Evolutionary conservation across 352 stramenopile genomes (phyloP).

Genomic region (Phytophthora tubulina): DNA sequence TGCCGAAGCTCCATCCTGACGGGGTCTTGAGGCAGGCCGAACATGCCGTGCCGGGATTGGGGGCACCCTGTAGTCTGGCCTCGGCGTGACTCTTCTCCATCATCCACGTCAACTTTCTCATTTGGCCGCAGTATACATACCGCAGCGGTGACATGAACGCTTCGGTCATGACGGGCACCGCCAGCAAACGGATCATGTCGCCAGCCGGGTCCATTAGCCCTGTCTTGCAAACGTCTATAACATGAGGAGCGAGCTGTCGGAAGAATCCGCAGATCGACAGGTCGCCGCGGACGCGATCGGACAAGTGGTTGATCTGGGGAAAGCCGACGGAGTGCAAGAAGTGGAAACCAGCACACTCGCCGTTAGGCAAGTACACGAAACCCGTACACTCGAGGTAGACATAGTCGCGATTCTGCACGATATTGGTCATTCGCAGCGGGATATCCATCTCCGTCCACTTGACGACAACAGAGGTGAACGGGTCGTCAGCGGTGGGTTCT

Average conservation of each 20-base stretch:
- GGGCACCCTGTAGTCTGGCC: conserved; percentile 27
- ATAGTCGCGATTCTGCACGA: conserved; percentile 51
- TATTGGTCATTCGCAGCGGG: conserved; percentile 33
- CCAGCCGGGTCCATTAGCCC: conserved; percentile 36
- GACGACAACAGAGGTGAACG: conserved; percentile 40
- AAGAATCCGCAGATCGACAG: conserved; percentile 47
- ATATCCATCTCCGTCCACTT: conserved; percentile 53
- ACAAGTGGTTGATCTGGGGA: conserved; percentile 40
- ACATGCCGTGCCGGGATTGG: conserved; percentile 25
- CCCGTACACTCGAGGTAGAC: conserved; percentile 50
- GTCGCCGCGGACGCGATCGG: conserved; percentile 31
- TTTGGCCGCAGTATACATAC: conserved; percentile 56
- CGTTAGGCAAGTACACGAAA: conserved; percentile 34
- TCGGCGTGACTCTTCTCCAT: conserved; percentile 47
- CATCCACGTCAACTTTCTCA: conserved; percentile 70
- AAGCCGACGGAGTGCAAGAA: conserved; percentile 52
- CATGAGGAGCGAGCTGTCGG: conserved; percentile 27
- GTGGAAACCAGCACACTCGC: conserved; percentile 45
- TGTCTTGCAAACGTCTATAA: conserved; percentile 41
- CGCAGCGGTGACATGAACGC: conserved; percentile 42
- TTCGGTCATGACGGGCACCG: conserved; percentile 40
- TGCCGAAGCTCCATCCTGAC: conserved; percentile 33
- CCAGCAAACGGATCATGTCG: conserved; percentile 47
- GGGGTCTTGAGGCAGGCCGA: conserved; percentile 30
- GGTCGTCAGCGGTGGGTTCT: conserved; percentile 28